Percentiles rank a stretch among this genome's conserved stretches.
Conservation (phyloP, 495 filamentous ascomycete genomes). For the Hypomontagnella monticulosa region DNA sequence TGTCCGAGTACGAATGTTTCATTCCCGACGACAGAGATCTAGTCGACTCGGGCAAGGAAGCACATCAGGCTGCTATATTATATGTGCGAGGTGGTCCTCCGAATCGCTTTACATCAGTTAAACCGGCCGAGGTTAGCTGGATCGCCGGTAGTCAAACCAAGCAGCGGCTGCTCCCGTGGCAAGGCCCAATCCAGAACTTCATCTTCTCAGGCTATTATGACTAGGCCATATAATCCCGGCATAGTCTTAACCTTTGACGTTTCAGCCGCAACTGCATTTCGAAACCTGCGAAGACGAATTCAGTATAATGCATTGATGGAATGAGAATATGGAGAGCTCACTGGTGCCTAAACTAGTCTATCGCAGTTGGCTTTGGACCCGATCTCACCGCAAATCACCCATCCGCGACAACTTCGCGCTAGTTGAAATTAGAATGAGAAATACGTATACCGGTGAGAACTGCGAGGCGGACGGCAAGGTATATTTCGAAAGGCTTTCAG, state of each 20-base stretch:
- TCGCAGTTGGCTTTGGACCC: too few species aligned
- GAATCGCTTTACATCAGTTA: neutral
- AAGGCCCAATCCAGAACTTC: conserved; percentile 37
- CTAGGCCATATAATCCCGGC: neutral
- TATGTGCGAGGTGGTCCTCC: conserved; percentile 31
- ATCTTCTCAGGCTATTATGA: conserved; percentile 33
- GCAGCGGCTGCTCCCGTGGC: conserved; percentile 31
- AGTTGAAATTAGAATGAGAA: too few species aligned
- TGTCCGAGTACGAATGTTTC: conserved; percentile 33
- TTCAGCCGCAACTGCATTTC: neutral
- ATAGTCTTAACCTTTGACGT: neutral
- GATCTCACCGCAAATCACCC: too few species aligned
- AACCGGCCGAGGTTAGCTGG: conserved; percentile 19
- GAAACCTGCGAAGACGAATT: too few species aligned
- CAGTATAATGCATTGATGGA: too few species aligned
- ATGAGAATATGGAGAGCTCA: too few species aligned
- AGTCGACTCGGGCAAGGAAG: conserved; percentile 25
- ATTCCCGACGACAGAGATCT: conserved; percentile 31
- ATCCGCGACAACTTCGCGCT: too few species aligned
- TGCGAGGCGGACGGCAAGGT: too few species aligned
- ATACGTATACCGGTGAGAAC: too few species aligned
- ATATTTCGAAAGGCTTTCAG: too few species aligned
- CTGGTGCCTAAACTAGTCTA: too few species aligned
- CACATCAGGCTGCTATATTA: conserved; percentile 29
- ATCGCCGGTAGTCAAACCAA: conserved; percentile 12